Evolutionary conservation across 2,329 filamentous ascomycete genomes (phyloP), one percentile per base, ranked within the genome.

Genomic region (Xylariaceae sp.): DNA sequence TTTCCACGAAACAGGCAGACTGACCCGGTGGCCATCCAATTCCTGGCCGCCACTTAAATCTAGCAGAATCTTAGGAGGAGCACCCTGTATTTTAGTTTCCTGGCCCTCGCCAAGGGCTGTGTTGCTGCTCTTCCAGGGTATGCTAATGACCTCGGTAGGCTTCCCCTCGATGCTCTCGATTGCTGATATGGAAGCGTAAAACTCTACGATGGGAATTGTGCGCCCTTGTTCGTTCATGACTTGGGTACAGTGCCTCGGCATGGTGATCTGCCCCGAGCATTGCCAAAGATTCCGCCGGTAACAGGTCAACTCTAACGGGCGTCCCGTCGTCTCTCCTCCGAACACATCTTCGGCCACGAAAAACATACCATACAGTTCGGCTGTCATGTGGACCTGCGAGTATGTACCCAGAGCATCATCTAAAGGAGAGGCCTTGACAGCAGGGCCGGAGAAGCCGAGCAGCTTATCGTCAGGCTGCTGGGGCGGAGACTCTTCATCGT

Each of bases 261-360:
- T 71, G 0, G 84, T 90, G 51, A 97, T 82, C 48, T 88, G 88
- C 34, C 92, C 92, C 0, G 90, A 92, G 61, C 95, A 95, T 72
- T 96, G 92, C 78, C 95, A 97, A 44, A 97, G 77, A 66, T 97
- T 97, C 47, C 92, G 83, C 41, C 92, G 86, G 69, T 97, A 97
- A 77, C 92, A 97, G 0, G 92, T 97, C 68, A 97, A 74, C 72
- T 97, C 92, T 47, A 87, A 79, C 0, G 86, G 85, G 5, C 84
- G 74, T 8, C 77, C 78, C 2, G 73, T 69, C 43, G 72, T 76
- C 47, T 83, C 74, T 72, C 81, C 71, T 70, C 84, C 70, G 75
- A 89, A 92, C 5, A 90, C 87, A 63, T 89, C 88, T 68, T 92
- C 88, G 42, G 88, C 88, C 22, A 92, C 81, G 67, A 92, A 91